Evolutionary conservation across 2,329 filamentous ascomycete species (phyloP).

Genomic region (Penicillium verrucosum): DNA sequence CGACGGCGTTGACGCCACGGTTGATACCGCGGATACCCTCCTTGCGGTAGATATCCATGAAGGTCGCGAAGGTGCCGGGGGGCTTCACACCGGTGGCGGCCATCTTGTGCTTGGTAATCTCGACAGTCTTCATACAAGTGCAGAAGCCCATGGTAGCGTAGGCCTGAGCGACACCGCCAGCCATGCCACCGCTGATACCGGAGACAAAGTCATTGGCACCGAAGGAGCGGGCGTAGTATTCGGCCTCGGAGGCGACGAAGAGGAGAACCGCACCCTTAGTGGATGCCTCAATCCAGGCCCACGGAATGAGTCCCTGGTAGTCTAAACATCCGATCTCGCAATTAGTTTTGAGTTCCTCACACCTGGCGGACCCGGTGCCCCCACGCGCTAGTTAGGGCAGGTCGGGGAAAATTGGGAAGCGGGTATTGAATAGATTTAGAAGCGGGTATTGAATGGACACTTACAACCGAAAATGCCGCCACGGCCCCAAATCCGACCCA

Average conservation of each 20-base stretch:
- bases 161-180: constrained; percentile 91
- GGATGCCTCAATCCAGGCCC: constrained; percentile 99
- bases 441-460: constrained; percentile 34
- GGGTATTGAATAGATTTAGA: constrained; percentile 7
- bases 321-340: constrained; percentile 52
- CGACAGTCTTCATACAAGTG: constrained; percentile 99
- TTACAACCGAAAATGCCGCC: constrained; percentile 92
- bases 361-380: constrained; percentile 13
- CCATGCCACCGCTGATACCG: constrained; percentile 88
- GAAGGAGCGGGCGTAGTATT: constrained; percentile 82
- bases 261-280: constrained; percentile 98
- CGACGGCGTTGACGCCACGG: constrained; percentile 96
- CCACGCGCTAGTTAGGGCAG: constrained; percentile 9
- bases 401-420: constrained; percentile 17
- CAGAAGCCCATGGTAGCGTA: constrained; percentile 99
- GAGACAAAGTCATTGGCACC: constrained; percentile 83
- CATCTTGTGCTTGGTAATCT: constrained; percentile 98
- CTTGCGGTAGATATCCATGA: constrained; percentile 93
- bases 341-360: constrained; percentile 15
- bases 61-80: constrained; percentile 87
- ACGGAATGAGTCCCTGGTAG: constrained; percentile 98
- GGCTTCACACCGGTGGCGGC: constrained; percentile 78
- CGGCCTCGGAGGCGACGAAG: constrained; percentile 97
- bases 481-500: constrained; percentile 86
- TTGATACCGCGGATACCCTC: constrained; percentile 97